These are phyloP conservation scores for Trichosporon sp. DNA, from an alignment of 1,284 basidiomycete species.

Conservation along the genomic window DNA sequence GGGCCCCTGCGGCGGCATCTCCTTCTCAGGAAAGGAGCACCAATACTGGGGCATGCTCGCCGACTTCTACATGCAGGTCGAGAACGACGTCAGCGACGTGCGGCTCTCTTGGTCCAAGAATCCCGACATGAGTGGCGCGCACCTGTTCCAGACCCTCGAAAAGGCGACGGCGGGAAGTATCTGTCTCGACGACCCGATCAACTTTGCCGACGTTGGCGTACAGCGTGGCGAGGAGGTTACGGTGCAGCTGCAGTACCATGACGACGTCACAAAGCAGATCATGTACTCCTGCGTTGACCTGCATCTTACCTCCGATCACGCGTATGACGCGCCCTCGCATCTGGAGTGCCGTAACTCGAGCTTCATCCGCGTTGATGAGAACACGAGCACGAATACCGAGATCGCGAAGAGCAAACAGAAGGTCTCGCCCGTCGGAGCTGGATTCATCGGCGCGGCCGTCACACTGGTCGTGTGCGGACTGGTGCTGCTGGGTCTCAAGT, in stretches of 20 bases:
- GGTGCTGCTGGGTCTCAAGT: conserved; percentile 13
- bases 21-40: neutral
- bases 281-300: conserved; percentile 22
- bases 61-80: conserved; percentile 22
- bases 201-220: conserved; percentile 12
- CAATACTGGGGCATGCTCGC: conserved; percentile 20
- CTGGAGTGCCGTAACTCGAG: conserved; percentile 16
- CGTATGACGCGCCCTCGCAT: neutral
- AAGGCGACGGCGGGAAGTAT: conserved; percentile 17
- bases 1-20: conserved; percentile 18
- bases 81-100: conserved; percentile 18
- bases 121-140: conserved; percentile 11
- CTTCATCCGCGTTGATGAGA: conserved; percentile 13
- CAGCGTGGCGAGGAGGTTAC: conserved; percentile 14
- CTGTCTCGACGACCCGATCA: conserved; percentile 20
- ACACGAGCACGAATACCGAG: conserved; percentile 9
- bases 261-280: conserved; percentile 3
- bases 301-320: conserved; percentile 15
- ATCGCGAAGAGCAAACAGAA: neutral
- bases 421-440: conserved; percentile 4
- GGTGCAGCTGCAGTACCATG: conserved; percentile 17
- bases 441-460: conserved; percentile 13
- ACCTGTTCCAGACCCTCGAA: neutral
- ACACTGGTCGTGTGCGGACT: neutral
- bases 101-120: conserved; percentile 14